Evolutionary conservation across 1,139 yeast species (phyloP).

Genomic region (Blastobotrys aristatus): DNA sequence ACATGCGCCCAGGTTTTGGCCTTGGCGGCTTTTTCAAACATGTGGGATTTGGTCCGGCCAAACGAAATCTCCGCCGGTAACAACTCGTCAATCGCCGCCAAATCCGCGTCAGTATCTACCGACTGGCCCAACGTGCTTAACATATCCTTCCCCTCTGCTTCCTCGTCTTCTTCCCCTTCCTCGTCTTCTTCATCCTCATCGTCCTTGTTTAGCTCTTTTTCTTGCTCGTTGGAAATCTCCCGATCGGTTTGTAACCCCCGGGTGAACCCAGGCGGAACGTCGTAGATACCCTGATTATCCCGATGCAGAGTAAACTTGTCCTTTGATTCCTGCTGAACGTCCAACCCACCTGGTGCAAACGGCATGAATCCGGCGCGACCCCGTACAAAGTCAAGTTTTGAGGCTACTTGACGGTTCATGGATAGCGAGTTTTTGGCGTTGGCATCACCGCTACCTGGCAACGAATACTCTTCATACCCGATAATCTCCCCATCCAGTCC

Average conservation of each 20-base stretch:
- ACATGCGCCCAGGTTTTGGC: constrained; percentile 90
- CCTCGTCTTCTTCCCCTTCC: constrained; percentile 25
- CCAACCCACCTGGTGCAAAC: constrained; percentile 83
- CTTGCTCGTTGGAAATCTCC: constrained; percentile 28
- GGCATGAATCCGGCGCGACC: constrained; percentile 81
- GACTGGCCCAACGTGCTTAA: background rate
- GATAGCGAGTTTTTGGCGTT: constrained; percentile 67
- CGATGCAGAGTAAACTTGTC: constrained; percentile 48
- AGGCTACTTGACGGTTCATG: constrained; percentile 60
- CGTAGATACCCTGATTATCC: constrained; percentile 70
- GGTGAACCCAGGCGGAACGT: constrained; percentile 73
- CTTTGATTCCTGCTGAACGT: constrained; percentile 6
- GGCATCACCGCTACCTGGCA: constrained; percentile 44
- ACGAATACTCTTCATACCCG: constrained; percentile 57
- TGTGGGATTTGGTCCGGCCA: constrained; percentile 34
- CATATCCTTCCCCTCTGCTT: background rate
- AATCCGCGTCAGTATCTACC: constrained; percentile 16
- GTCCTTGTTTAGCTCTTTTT: constrained; percentile 23
- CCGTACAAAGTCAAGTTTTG: constrained; percentile 54
- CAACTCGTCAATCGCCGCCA: constrained; percentile 60
- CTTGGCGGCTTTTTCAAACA: constrained; percentile 21
- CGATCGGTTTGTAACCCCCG: constrained; percentile 53
- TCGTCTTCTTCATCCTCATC: constrained; percentile 31
- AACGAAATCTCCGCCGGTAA: constrained; percentile 62
- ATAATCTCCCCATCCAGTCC: constrained; percentile 72